Conservation (phyloP, 495 filamentous ascomycete species). For the Penicillium parvum region DNA sequence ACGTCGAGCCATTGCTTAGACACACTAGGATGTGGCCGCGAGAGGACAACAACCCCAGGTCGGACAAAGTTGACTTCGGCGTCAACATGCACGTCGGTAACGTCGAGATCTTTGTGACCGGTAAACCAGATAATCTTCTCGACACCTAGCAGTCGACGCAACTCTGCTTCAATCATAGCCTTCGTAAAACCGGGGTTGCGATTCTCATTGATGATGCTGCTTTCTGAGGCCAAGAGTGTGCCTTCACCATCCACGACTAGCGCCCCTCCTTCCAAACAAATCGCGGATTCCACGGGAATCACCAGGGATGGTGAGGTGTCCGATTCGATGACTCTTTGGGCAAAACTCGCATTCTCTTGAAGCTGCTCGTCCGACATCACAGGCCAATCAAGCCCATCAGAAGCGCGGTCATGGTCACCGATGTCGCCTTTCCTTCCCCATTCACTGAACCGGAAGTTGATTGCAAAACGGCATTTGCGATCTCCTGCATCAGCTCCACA, state of each 20-base stretch:
- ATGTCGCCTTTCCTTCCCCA: constrained; percentile 16
- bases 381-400: constrained; percentile 8
- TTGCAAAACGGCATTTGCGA: constrained; percentile 2
- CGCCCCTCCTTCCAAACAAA: constrained; percentile 18
- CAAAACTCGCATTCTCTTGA: constrained; percentile 15
- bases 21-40: constrained; percentile 8
- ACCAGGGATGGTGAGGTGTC: constrained; percentile 6
- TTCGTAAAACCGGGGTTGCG: constrained; percentile 16
- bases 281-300: constrained; percentile 6
- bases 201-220: constrained; percentile 20
- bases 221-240: constrained; percentile 23
- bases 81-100: constrained; percentile 24
- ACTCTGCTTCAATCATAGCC: constrained; percentile 15
- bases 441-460: constrained; percentile 22
- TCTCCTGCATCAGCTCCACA: neutral
- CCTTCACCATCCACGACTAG: constrained; percentile 27
- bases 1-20: constrained; percentile 8
- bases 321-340: constrained; percentile 8
- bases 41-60: constrained; percentile 20
- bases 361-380: constrained; percentile 3
- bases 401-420: neutral
- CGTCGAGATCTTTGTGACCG: constrained; percentile 12
- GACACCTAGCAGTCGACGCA: constrained; percentile 14
- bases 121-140: constrained; percentile 27
- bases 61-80: constrained; percentile 16